Percentiles rank a stretch among this genome's conserved stretches.
Conservation (phyloP, 75 land plant species). For the Sequoiadendron giganteum region DNA sequence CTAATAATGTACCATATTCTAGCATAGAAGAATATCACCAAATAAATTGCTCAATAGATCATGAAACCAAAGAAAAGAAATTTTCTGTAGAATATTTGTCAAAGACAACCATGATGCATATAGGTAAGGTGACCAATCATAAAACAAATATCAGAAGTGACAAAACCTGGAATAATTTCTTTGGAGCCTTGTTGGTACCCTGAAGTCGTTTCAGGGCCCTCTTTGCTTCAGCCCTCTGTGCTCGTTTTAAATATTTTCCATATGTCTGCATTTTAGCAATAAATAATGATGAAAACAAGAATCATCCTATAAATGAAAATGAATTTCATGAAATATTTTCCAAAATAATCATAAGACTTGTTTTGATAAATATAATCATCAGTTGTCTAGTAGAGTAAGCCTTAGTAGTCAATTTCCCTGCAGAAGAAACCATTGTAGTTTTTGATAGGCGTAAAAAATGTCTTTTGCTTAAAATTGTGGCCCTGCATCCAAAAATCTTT, state of each 20-base stretch:
- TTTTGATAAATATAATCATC: not conserved
- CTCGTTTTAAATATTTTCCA: conserved; percentile 2
- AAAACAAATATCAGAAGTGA: not conserved
- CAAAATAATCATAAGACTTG: not conserved
- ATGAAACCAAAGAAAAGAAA: not conserved
- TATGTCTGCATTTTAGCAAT: not conserved
- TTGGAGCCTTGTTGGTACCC: not conserved
- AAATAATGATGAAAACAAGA: not conserved
- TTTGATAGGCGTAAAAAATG: not conserved
- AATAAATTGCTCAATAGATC: not conserved
- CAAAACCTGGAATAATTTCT: not conserved
- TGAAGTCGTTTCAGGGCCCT: not conserved
- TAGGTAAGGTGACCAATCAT: not conserved
- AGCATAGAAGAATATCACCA: not conserved
- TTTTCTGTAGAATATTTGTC: not conserved
- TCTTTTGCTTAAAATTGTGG: not conserved
- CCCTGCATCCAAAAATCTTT: not conserved
- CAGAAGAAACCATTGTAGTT: not conserved
- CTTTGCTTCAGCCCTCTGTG: conserved; percentile 5
- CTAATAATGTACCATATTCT: not conserved
- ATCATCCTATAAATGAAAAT: not conserved
- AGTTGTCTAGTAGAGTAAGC: not conserved
- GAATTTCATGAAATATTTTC: not conserved
- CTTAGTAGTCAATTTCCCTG: not conserved
- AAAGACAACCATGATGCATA: not conserved